A percentile compares a stretch with the other conserved stretches of the same genome.
Conservation (phyloP, 148 eudicot genomes). For the Cornus suecica region DNA sequence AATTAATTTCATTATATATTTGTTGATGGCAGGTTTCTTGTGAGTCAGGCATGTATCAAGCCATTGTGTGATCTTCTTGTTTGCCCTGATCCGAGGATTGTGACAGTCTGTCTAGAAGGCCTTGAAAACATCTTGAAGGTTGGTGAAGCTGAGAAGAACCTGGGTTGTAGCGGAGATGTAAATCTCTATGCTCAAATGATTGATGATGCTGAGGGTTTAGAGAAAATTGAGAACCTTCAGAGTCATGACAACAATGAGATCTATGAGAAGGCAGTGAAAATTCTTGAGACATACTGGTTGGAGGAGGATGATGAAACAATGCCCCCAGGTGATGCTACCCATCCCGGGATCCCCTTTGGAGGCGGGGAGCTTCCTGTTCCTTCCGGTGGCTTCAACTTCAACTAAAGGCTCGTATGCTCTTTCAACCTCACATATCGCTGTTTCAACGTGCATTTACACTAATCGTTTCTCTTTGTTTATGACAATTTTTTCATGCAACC, state of each 20-base stretch:
- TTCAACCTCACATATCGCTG: neutral
- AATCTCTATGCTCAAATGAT: conserved; percentile 41
- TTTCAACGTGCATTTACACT: neutral
- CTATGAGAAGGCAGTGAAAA: conserved; percentile 50
- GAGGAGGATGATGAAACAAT: conserved; percentile 43
- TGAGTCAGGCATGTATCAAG: conserved; percentile 46
- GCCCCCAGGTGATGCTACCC: conserved; percentile 29
- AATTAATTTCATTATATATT: neutral
- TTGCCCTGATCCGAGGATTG: conserved; percentile 50
- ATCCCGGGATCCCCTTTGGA: conserved; percentile 27
- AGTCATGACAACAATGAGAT: conserved; percentile 53
- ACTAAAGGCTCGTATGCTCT: conserved; percentile 16
- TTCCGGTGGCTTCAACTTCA: conserved; percentile 37
- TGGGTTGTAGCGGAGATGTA: conserved; percentile 30
- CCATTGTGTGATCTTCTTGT: conserved; percentile 51
- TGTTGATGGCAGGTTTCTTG: conserved; percentile 32
- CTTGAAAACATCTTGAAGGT: conserved; percentile 48
- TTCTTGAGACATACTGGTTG: conserved; percentile 47
- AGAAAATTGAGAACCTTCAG: conserved; percentile 51
- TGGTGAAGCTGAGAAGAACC: conserved; percentile 41
- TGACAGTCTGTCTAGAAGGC: conserved; percentile 47
- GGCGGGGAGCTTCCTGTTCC: conserved; percentile 28
- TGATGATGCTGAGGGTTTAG: conserved; percentile 48
- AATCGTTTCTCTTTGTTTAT: neutral
- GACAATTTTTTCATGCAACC: neutral